Evolutionary conservation across 2,329 filamentous ascomycete species (phyloP).

Genomic region (Apiospora koreana): DNA sequence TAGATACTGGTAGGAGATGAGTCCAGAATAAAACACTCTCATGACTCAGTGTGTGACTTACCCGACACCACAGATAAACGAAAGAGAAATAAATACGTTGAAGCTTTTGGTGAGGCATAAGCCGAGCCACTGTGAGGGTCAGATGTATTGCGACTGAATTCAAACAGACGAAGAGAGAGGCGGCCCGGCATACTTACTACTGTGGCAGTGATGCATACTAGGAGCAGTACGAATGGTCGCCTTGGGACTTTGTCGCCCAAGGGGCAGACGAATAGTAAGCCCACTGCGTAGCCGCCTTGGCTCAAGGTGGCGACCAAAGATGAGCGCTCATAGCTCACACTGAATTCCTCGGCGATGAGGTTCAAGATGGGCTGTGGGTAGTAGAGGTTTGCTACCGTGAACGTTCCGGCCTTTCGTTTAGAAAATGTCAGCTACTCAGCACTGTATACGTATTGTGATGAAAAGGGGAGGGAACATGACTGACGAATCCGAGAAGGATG

Average conservation of each 20-base stretch:
- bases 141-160: neutral
- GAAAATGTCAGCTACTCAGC: neutral
- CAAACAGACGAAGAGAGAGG: neutral
- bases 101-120: slow-evolving; percentile 63
- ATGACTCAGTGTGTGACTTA: slow-evolving; percentile 23
- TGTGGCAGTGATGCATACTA: slow-evolving; percentile 63
- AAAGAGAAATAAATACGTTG: slow-evolving; percentile 59
- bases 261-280: slow-evolving; percentile 66
- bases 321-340: slow-evolving; percentile 62
- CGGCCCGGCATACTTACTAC: slow-evolving; percentile 44
- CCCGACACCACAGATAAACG: slow-evolving; percentile 57
- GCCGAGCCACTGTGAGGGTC: slow-evolving; percentile 50
- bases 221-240: slow-evolving; percentile 60
- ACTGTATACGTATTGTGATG: no score
- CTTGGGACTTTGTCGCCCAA: slow-evolving; percentile 62
- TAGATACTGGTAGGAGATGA: neutral
- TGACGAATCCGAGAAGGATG: slow-evolving; percentile 66
- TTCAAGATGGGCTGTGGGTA: slow-evolving; percentile 70
- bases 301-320: slow-evolving; percentile 62
- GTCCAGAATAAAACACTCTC: slow-evolving; percentile 60
- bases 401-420: slow-evolving; percentile 42
- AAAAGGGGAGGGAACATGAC: slow-evolving; percentile 11
- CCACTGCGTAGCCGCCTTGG: slow-evolving; percentile 69
- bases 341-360: slow-evolving; percentile 62
- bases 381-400: slow-evolving; percentile 70